phyloP scores from a whole-genome alignment of 208 protist genomes.

The Crithidia acanthocephali region DNA sequence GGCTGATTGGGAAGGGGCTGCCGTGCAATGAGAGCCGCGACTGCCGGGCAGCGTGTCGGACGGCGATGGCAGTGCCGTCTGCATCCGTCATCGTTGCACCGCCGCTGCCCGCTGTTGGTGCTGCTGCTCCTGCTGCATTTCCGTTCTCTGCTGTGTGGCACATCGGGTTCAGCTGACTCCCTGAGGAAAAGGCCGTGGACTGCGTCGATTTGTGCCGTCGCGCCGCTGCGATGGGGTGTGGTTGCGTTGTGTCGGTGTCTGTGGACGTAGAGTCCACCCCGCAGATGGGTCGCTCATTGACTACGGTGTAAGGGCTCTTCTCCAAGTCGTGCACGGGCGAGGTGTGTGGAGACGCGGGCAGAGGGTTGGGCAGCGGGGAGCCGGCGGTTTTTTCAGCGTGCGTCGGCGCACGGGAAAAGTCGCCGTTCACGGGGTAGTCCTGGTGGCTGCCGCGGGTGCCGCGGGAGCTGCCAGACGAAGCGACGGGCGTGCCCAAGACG shows the following conservation, averaged over 20 bases:
- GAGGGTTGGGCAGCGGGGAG: background rate
- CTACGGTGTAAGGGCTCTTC: background rate
- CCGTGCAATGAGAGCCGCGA: conserved; percentile 9
- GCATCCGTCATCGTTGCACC: background rate
- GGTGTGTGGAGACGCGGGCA: too few relatives aligned
- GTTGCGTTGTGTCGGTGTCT: background rate
- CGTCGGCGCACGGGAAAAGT: background rate
- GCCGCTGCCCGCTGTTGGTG: background rate
- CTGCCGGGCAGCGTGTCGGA: background rate
- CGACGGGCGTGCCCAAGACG: background rate
- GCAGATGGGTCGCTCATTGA: background rate
- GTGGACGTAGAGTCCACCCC: background rate
- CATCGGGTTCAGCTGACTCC: background rate
- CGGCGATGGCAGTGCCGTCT: background rate
- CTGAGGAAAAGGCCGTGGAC: background rate
- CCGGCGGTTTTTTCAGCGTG: background rate
- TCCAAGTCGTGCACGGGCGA: background rate
- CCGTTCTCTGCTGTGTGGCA: background rate
- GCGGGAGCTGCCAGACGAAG: background rate
- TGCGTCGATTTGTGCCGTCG: background rate
- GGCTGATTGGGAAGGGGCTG: background rate
- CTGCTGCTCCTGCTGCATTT: background rate
- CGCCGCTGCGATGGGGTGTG: background rate
- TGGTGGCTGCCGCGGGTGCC: background rate
- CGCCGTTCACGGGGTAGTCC: background rate